These are phyloP conservation scores for Cryphonectria parasitica DNA, from an alignment of 2,329 filamentous ascomycete genomes.

Conservation along the genomic window DNA sequence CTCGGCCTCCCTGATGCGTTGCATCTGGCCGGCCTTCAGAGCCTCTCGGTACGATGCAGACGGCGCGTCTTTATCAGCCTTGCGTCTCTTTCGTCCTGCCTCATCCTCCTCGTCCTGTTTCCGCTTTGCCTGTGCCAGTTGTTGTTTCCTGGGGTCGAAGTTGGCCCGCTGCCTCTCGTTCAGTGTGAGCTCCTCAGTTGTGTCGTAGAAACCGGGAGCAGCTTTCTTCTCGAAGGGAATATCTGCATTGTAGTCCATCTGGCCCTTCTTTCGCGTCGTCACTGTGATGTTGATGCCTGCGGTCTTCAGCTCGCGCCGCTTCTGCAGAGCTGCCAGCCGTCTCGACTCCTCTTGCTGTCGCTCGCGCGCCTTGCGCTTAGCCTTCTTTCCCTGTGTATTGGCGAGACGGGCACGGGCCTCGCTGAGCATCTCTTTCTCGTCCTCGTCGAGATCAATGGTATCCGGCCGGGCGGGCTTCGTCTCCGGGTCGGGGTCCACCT, in stretches of 20 bases:
- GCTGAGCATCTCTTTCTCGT: constrained; percentile 99
- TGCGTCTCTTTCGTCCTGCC: constrained; percentile 78
- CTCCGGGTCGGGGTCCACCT: constrained; percentile 96
- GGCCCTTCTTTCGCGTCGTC: constrained; percentile 84
- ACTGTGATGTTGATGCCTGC: constrained; percentile 99
- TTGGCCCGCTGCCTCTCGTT: constrained; percentile 85
- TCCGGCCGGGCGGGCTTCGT: constrained; percentile 94
- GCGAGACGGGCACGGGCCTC: constrained; percentile 94
- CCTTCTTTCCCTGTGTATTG: constrained; percentile 98
- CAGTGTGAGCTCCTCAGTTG: constrained; percentile 73
- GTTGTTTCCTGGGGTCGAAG: constrained; percentile 92
- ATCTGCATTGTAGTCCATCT: constrained; percentile 99
- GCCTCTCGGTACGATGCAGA: constrained; percentile 83
- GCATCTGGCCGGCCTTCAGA: constrained; percentile 89
- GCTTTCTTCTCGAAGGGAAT: constrained; percentile 97
- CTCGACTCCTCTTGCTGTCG: constrained; percentile 94
- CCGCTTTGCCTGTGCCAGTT: constrained; percentile 81
- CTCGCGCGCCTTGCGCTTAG: constrained; percentile 95
- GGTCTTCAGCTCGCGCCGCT: constrained; percentile 94
- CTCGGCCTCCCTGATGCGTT: constrained; percentile 93
- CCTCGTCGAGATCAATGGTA: constrained; percentile 96
- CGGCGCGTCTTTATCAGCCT: constrained; percentile 82
- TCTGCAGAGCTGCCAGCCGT: constrained; percentile 86
- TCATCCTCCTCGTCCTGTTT: constrained; percentile 91
- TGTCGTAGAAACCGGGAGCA: constrained; percentile 90